phyloP scores from a whole-genome alignment of 2,329 filamentous ascomycete genomes.

The Emmonsiellopsis sp. region DNA sequence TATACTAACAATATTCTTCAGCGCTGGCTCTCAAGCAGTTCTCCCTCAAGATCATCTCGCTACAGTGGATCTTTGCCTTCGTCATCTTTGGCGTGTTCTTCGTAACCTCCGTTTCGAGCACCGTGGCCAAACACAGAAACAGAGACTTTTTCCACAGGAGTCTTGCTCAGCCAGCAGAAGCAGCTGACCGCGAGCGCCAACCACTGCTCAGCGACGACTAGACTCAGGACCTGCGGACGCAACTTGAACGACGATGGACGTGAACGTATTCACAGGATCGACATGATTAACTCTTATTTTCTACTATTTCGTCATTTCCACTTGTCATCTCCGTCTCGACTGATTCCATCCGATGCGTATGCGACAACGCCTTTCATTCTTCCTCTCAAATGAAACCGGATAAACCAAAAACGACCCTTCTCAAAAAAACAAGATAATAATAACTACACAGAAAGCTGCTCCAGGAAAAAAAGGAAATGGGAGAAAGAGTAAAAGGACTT shows the following conservation, averaged over 20 bases:
- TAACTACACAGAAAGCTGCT: no score
- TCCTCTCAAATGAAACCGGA: no score
- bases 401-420: no score
- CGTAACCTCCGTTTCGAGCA: constrained; percentile 49
- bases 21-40: constrained; percentile 70
- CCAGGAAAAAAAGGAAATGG: background rate
- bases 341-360: no score
- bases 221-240: background rate
- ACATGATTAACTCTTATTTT: background rate
- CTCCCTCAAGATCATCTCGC: constrained; percentile 59
- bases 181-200: constrained; percentile 44
- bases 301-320: background rate
- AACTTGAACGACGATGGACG: background rate
- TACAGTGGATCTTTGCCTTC: constrained; percentile 93
- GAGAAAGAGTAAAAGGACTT: no score
- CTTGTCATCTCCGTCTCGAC: no score
- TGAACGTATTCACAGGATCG: background rate
- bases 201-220: constrained; percentile 42
- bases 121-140: constrained; percentile 24
- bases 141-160: constrained; percentile 29
- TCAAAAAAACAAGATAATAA: no score
- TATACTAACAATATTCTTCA: constrained; percentile 17
- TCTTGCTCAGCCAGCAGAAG: constrained; percentile 23
- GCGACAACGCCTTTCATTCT: no score
- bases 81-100: constrained; percentile 70